Base-by-base conservation (phyloP, 1,139 yeast genomes). In the Magnusiomyces magnusii region DNA sequence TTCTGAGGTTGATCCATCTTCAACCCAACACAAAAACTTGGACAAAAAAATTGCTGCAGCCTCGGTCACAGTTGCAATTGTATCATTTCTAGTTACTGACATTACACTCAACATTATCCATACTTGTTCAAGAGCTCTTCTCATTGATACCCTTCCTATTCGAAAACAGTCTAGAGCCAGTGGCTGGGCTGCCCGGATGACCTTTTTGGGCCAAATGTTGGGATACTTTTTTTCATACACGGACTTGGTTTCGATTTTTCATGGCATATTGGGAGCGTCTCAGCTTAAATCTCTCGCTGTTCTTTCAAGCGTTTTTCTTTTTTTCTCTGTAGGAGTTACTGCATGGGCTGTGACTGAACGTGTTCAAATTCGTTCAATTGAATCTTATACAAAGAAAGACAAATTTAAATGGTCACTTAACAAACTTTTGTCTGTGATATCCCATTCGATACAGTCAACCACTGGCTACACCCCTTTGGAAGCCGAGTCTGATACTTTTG, bases 181-280 rank as follows among this genome's bases (percentile, higher is more conserved):
- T 66, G 89, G 88, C 0, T 84, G 87, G 88, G 90, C 89, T 0
- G 87, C 89, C 1, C 70, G 88, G 54, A 80, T 85, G 79, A 82
- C 85, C 60, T 83, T 85, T 0, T 72, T 73, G 1, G 84, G 85
- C 60, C 84, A 83, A 61, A 75, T 83, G 23, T 63, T 78, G 28
- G 85, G 86, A 1, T 83, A 80, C 65, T 75, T 77, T 64, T 64
- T 80, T 59, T 56, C 50, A 51, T 55, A 31, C 10, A n/a, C 21
- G 2, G 71, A 75, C 61, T 71, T 82, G 51, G 71, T 81, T n/a
- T 61, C 67, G 0, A 58, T 68, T 5, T 54, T 72, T 1, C 68
- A 77, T 23, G 74, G 75, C 3, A 66, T 69, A 58, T 62, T 81
- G 1, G 83, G 83, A 0, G 68, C 75, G 59, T 73, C 80, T 1